A percentile compares a stretch with the other conserved stretches of the same genome.
Conservation (phyloP, 148 eudicot species). For the Spergularia marina region DNA sequence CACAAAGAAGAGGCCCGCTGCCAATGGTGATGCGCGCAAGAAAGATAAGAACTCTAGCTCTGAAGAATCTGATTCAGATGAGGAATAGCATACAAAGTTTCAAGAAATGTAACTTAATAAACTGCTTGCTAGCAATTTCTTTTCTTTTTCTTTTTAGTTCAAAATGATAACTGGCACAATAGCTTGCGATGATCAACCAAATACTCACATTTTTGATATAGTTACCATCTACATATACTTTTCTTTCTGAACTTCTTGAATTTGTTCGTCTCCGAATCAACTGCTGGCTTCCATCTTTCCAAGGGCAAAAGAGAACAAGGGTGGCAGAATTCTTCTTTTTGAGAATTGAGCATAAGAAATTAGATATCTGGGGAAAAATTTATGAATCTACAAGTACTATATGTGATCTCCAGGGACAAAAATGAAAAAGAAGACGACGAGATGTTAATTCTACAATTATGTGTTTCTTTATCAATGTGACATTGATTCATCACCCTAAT, state of each 20-base stretch:
- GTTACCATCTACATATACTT: conserved; percentile 2
- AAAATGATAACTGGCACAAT: conserved; percentile 10
- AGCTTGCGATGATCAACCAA: conserved; percentile 1
- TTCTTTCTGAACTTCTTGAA: not conserved
- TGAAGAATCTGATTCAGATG: conserved; percentile 56
- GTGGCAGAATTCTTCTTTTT: not conserved
- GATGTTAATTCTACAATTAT: too few relatives aligned
- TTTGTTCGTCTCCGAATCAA: too few relatives aligned
- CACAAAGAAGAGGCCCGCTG: conserved; percentile 38
- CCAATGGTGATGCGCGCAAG: conserved; percentile 33
- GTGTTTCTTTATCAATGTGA: not conserved
- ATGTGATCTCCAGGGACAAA: too few relatives aligned
- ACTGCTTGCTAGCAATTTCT: not conserved
- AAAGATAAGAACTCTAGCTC: conserved; percentile 39
- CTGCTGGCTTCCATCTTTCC: too few relatives aligned
- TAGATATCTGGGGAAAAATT: not conserved
- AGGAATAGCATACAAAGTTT: conserved; percentile 33
- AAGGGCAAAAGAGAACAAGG: not conserved
- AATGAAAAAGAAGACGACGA: too few relatives aligned
- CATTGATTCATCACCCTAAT: not conserved
- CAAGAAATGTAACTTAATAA: conserved; percentile 21
- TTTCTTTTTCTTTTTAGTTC: not conserved
- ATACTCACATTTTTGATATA: conserved; percentile 21
- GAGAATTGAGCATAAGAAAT: not conserved
- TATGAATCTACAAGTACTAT: not conserved